Evolutionary conservation across 2,329 filamentous ascomycete genomes (phyloP), one percentile per base, ranked within the genome.

Genomic region (Arthrobotrys sinensis): DNA sequence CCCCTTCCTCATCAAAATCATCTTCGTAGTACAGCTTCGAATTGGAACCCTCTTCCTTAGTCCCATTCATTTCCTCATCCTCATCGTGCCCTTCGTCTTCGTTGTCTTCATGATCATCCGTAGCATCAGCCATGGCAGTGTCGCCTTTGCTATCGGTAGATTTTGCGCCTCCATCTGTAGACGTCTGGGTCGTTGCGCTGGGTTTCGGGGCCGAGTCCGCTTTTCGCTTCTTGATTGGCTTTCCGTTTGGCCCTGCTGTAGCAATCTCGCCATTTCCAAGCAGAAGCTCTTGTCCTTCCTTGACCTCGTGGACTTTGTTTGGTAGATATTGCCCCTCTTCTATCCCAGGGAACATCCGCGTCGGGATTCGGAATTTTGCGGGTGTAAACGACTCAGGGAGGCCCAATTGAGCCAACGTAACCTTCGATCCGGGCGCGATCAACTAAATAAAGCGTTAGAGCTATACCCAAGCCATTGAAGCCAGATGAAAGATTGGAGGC

Each of bases 351-450:
- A 98, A 99, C 94, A 99, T 97, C 86, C 96, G 92, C 85, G 95
- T 97, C 36, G 92, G 90, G 81, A 98, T 89, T 81, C 94, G 92
- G 84, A 93, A 89, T 79, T 91, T 89, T n/a, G 96, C 93, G 50
- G 94, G 94, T 40, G 94, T 97, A 84, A 98, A 91, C n/a, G 90
- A 91, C 86, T 97, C 94, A 82, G 90, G 91, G 82, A 96, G 91
- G 64, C 94, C 94, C 46, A 97, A 89, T 88, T 97, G 94, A 81
- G 94, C 94, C 86, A 97, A 90, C 76, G 94, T 97, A 80, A 91
- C 95, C 85, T 92, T 91, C 84, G 94, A 97, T 83, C 94, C 94
- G 38, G 92, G 92, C 84, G 91, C 91, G 85, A 94, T 90, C 84
- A 94, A 86, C 86, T 87, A 79, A 40, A 28, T 28, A 11, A 14